phyloP scores from a whole-genome alignment of 495 filamentous ascomycete genomes.

The Aspergillus wentii region DNA sequence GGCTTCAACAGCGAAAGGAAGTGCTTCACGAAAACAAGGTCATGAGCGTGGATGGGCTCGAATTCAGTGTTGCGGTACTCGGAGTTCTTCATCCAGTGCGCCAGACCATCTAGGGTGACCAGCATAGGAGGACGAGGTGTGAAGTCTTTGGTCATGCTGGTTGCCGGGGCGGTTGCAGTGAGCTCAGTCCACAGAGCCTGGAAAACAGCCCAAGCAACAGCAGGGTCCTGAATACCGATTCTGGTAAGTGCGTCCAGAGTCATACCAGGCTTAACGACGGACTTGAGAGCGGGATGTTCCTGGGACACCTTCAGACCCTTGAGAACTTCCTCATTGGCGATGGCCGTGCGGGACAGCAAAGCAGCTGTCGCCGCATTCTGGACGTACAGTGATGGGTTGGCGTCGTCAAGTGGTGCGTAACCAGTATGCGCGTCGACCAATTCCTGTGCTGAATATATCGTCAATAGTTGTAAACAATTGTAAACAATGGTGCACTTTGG shows the following conservation, averaged over 20 bases:
- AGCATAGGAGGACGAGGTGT: constrained; percentile 69
- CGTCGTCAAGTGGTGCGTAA: constrained; percentile 64
- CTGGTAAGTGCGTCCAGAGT: constrained; percentile 64
- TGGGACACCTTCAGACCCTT: constrained; percentile 50
- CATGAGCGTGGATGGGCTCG: constrained; percentile 78
- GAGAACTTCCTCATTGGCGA: constrained; percentile 68
- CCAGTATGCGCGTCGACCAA: constrained; percentile 71
- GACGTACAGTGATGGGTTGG: constrained; percentile 58
- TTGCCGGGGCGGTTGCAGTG: constrained; percentile 48
- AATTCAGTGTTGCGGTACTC: constrained; percentile 65
- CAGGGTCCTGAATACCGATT: constrained; percentile 67
- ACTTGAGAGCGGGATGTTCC: constrained; percentile 53
- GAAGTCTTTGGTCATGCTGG: constrained; percentile 30
- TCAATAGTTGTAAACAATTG: constrained; percentile 8
- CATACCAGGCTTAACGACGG: constrained; percentile 51
- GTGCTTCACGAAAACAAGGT: constrained; percentile 69
- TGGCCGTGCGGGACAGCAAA: constrained; percentile 63
- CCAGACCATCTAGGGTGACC: constrained; percentile 71
- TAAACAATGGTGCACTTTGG: constrained; percentile 1
- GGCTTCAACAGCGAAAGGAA: constrained; percentile 63
- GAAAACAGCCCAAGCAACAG: constrained; percentile 77
- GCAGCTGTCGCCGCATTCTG: constrained; percentile 72
- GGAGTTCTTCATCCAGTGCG: constrained; percentile 72
- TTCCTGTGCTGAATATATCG: constrained; percentile 60
- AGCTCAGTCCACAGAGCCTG: constrained; percentile 77